These are phyloP conservation scores for Rusavskia elegans DNA, from an alignment of 495 filamentous ascomycete species.

Conservation along the genomic window DNA sequence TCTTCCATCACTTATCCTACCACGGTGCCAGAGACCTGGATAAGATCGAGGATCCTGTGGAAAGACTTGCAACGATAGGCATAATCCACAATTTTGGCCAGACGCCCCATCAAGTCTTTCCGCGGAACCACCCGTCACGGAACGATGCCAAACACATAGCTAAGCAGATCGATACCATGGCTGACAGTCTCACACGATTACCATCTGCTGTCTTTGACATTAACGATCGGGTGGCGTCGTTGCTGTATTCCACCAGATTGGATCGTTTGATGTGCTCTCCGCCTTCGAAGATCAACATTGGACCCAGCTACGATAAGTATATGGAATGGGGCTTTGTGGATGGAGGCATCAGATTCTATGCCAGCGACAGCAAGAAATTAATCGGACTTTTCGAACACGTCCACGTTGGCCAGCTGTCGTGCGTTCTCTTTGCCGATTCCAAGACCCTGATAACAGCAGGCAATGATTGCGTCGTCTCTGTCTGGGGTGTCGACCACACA, in stretches of 20 bases:
- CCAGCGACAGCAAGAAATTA: constrained; percentile 56
- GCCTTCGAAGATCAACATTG: constrained; percentile 69
- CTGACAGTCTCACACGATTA: constrained; percentile 60
- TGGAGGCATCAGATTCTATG: constrained; percentile 79
- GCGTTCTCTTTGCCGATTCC: constrained; percentile 70
- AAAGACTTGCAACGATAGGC: constrained; percentile 71
- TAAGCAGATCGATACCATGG: constrained; percentile 59
- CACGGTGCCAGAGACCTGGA: constrained; percentile 87
- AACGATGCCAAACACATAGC: constrained; percentile 47
- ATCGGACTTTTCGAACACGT: constrained; percentile 85
- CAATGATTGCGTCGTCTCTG: constrained; percentile 74
- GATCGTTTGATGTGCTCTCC: constrained; percentile 78
- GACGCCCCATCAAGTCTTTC: constrained; percentile 89
- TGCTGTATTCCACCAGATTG: constrained; percentile 62
- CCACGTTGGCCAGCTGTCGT: constrained; percentile 73
- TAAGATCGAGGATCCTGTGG: constrained; percentile 72
- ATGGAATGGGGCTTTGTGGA: constrained; percentile 96
- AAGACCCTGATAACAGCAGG: constrained; percentile 82
- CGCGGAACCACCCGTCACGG: constrained; percentile 54
- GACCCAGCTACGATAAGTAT: constrained; percentile 74
- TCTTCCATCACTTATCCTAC: constrained; percentile 92
- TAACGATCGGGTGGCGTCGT: constrained; percentile 59
- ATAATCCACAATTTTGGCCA: constrained; percentile 99
- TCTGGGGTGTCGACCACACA: constrained; percentile 53
- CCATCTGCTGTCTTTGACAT: constrained; percentile 68